Conservation (phyloP, 129 eudicot species). For the Lactuca sativa region DNA sequence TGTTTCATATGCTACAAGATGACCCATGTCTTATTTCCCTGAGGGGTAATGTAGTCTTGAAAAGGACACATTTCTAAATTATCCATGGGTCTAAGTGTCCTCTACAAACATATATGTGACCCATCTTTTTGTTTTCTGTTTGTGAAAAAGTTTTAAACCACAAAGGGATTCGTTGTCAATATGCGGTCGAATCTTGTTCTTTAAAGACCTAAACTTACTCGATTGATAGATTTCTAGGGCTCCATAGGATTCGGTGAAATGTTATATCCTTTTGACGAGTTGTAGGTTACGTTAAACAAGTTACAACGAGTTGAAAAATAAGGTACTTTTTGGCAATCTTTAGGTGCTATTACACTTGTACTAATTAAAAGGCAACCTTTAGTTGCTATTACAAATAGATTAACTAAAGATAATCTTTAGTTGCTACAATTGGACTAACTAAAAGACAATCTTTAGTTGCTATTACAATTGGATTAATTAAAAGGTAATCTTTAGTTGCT, state of each 20-base stretch:
- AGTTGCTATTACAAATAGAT: too few relatives aligned
- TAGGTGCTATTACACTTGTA: too few relatives aligned
- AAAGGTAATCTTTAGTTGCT: background rate
- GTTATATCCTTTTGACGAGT: background rate
- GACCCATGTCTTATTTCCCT: conserved; percentile 23
- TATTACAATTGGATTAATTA: too few relatives aligned
- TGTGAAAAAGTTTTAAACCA: conserved; percentile 17
- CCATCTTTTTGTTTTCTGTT: conserved; percentile 18
- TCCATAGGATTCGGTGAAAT: background rate
- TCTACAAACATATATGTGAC: conserved; percentile 17
- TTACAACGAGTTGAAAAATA: background rate
- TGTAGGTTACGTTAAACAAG: background rate
- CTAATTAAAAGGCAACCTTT: background rate
- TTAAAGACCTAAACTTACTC: background rate
- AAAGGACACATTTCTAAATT: conserved; percentile 25
- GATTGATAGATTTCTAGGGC: background rate
- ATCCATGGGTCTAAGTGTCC: conserved; percentile 26
- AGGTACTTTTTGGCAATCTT: too few relatives aligned
- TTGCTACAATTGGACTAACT: too few relatives aligned
- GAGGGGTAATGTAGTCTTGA: conserved; percentile 27
- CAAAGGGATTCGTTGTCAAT: conserved; percentile 29
- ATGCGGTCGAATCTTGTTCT: conserved; percentile 24
- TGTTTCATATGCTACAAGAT: conserved; percentile 9
- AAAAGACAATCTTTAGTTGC: too few relatives aligned
- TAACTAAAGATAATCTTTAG: too few relatives aligned